Evolutionary conservation across 2,329 filamentous ascomycete species (phyloP).

Genomic region (Sphaerulina musiva): DNA sequence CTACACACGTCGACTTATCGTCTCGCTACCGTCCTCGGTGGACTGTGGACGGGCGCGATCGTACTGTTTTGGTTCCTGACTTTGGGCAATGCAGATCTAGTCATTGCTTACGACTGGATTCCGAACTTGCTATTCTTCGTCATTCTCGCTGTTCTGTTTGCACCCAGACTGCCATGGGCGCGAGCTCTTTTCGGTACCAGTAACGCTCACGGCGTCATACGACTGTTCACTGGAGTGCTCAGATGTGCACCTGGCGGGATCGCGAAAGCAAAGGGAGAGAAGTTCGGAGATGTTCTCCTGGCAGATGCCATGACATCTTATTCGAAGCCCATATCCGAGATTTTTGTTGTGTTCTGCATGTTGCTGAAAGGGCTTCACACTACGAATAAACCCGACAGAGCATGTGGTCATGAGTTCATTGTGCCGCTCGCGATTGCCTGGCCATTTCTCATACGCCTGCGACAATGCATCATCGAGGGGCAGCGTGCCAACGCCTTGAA

Average conservation of each 20-base stretch:
- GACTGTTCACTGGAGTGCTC: constrained; percentile 67
- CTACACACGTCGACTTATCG: constrained; percentile 74
- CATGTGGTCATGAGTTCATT: constrained; percentile 69
- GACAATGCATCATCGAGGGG: constrained; percentile 91
- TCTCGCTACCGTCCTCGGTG: constrained; percentile 68
- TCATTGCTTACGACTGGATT: constrained; percentile 75
- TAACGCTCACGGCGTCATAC: constrained; percentile 56
- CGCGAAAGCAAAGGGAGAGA: constrained; percentile 78
- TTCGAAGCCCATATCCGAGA: constrained; percentile 81
- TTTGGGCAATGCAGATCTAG: constrained; percentile 57
- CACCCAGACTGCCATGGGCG: constrained; percentile 43
- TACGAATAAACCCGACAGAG: constrained; percentile 72
- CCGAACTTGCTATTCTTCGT: constrained; percentile 73
- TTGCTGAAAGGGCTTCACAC: constrained; percentile 63
- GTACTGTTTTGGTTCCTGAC: constrained; percentile 79
- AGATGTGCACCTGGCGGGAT: constrained; percentile 79
- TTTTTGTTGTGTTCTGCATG: constrained; percentile 89
- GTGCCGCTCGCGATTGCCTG: constrained; percentile 79
- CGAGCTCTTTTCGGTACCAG: constrained; percentile 14
- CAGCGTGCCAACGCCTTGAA: constrained; percentile 81
- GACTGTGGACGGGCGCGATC: constrained; percentile 64
- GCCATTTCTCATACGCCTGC: constrained; percentile 77
- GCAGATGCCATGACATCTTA: constrained; percentile 94
- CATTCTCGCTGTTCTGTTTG: constrained; percentile 61
- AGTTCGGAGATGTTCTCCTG: constrained; percentile 88